A percentile compares a stretch with the other conserved stretches of the same genome.
phyloP scores from a whole-genome alignment of 352 stramenopile species.

The Peronospora destructor region DNA sequence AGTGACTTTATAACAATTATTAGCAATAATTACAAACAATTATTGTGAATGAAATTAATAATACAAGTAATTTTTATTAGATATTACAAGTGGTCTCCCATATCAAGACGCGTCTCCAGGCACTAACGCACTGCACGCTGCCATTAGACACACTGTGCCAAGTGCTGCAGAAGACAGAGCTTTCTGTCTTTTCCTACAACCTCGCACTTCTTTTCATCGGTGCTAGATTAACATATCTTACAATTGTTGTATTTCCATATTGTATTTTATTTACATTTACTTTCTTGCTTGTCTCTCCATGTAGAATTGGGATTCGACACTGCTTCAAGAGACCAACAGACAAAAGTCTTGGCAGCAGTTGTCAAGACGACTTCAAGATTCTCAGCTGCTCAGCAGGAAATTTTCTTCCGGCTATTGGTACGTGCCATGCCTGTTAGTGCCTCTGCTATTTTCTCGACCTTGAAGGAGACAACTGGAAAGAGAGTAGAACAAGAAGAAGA shows the following conservation, averaged over 20 bases:
- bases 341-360: conserved; percentile 30
- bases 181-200: conserved; percentile 55
- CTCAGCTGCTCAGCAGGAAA: conserved; percentile 45
- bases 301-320: conserved; percentile 61
- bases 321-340: conserved; percentile 38
- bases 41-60: background rate
- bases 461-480: background rate
- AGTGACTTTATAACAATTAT: background rate
- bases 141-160: conserved; percentile 45
- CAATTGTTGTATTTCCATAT: background rate
- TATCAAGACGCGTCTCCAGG: conserved; percentile 63
- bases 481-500: conserved; percentile 3
- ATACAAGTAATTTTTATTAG: conserved; percentile 20
- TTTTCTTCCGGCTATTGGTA: conserved; percentile 57
- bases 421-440: conserved; percentile 36
- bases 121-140: conserved; percentile 37
- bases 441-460: conserved; percentile 14
- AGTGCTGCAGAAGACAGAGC: conserved; percentile 32
- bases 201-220: conserved; percentile 73
- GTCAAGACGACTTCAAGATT: conserved; percentile 27
- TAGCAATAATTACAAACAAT: background rate
- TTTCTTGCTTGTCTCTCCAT: background rate
- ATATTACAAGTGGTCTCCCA: conserved; percentile 68
- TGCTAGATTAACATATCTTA: conserved; percentile 9
- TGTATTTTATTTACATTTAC: background rate